Conservation (phyloP, 352 stramenopile species). For the Globisporangium cylindrosporum region DNA sequence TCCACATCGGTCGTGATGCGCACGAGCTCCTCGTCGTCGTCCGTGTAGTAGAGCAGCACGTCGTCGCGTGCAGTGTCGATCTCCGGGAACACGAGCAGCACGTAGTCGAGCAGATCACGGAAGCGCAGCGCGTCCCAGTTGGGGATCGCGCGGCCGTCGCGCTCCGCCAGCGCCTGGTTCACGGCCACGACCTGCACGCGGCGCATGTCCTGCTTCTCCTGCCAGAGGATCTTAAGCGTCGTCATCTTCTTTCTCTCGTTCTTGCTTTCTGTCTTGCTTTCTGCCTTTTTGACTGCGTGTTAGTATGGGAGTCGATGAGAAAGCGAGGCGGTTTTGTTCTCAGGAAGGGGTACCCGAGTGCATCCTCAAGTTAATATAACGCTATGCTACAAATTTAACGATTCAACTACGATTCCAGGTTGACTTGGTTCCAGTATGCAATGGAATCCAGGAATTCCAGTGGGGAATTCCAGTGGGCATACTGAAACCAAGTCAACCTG, state of each 20-base stretch:
- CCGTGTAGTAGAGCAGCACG: constrained; percentile 77
- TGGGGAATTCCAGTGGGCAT: background rate
- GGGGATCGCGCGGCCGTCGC: constrained; percentile 36
- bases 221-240: constrained; percentile 85
- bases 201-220: constrained; percentile 82
- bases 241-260: constrained; percentile 34
- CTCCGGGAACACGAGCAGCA: constrained; percentile 66
- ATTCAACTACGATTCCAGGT: background rate
- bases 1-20: constrained; percentile 81
- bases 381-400: background rate
- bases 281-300: background rate
- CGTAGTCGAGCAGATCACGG: constrained; percentile 62
- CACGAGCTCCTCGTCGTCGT: constrained; percentile 82
- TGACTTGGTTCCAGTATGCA: background rate
- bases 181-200: constrained; percentile 72
- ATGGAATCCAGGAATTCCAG: background rate
- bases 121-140: constrained; percentile 42
- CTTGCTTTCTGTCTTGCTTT: background rate
- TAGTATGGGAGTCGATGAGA: background rate
- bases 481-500: background rate
- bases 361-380: background rate
- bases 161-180: constrained; percentile 49
- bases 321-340: background rate
- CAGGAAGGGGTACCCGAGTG: background rate
- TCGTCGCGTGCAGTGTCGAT: constrained; percentile 29